Conservation (phyloP, 371 early-diverging fungal genomes). For the Funneliformis caledonium region DNA sequence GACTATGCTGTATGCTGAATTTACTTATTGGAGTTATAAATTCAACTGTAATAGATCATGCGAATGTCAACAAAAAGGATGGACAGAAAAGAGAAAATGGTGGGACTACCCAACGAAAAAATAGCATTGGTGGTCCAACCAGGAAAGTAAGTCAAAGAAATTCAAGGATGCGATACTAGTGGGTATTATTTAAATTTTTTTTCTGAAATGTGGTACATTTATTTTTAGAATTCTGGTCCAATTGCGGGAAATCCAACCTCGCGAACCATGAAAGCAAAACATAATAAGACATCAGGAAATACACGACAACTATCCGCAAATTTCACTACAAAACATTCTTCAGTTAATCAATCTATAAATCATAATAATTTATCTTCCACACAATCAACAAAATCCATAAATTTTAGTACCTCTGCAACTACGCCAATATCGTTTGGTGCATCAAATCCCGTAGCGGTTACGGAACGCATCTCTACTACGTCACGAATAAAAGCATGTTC, state of each 20-base stretch:
- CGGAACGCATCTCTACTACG: background rate
- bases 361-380: background rate
- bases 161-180: background rate
- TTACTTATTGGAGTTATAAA: background rate
- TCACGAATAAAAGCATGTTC: constrained; percentile 17
- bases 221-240: constrained; percentile 22
- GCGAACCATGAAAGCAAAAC: constrained; percentile 1
- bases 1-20: too few relatives aligned
- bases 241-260: background rate
- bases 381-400: background rate
- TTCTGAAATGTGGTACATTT: background rate
- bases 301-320: background rate
- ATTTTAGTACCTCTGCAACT: background rate
- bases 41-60: background rate
- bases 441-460: background rate
- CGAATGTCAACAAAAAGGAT: constrained; percentile 4
- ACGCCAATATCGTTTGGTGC: background rate
- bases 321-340: background rate
- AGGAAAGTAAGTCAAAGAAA: constrained; percentile 4
- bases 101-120: background rate
- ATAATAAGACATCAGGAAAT: background rate
- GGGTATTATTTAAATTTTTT: background rate
- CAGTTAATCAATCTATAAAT: background rate
- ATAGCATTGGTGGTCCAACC: constrained; percentile 1
- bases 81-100: background rate